These are phyloP conservation scores for Penicillium paneum DNA, from an alignment of 2,329 filamentous ascomycete species.

Conservation along the genomic window DNA sequence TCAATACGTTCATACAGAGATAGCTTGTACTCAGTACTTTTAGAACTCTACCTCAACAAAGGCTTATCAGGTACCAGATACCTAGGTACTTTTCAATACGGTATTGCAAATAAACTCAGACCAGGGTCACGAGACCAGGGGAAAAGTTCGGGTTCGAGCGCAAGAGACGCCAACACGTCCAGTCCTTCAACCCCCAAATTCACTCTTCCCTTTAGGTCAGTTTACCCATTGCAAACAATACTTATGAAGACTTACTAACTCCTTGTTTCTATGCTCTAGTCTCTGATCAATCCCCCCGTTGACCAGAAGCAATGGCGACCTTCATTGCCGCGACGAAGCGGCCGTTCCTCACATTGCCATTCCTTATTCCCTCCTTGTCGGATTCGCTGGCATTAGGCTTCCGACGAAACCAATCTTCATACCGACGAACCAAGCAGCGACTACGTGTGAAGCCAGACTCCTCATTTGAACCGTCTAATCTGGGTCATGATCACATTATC, in stretches of 20 bases:
- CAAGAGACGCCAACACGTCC: slow-evolving; percentile 5
- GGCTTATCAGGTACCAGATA: not conserved
- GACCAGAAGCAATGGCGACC: slow-evolving; percentile 27
- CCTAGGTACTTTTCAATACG: not conserved
- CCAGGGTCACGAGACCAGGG: slow-evolving; percentile 21
- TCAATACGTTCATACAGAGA: not conserved
- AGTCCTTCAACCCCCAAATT: not conserved
- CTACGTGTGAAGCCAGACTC: slow-evolving; percentile 53
- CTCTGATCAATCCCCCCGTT: slow-evolving; percentile 2
- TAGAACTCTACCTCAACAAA: too few species aligned
- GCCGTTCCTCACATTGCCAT: slow-evolving; percentile 37
- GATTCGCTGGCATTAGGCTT: slow-evolving; percentile 31
- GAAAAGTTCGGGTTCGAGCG: slow-evolving; percentile 22
- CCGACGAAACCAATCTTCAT: slow-evolving; percentile 49
- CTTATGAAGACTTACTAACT: not conserved
- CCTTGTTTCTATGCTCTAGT: not conserved
- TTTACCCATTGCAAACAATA: not conserved
- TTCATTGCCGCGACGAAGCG: slow-evolving; percentile 31
- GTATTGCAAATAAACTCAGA: slow-evolving; percentile 5
- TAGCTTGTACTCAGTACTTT: not conserved
- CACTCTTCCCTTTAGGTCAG: not conserved
- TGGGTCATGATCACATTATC: slow-evolving; percentile 55
- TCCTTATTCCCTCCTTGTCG: slow-evolving; percentile 39
- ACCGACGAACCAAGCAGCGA: slow-evolving; percentile 50
- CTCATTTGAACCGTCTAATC: slow-evolving; percentile 45